These are phyloP conservation scores for Phanerochaete carnosa DNA, from an alignment of 768 basidiomycete genomes.

Conservation along the genomic window DNA sequence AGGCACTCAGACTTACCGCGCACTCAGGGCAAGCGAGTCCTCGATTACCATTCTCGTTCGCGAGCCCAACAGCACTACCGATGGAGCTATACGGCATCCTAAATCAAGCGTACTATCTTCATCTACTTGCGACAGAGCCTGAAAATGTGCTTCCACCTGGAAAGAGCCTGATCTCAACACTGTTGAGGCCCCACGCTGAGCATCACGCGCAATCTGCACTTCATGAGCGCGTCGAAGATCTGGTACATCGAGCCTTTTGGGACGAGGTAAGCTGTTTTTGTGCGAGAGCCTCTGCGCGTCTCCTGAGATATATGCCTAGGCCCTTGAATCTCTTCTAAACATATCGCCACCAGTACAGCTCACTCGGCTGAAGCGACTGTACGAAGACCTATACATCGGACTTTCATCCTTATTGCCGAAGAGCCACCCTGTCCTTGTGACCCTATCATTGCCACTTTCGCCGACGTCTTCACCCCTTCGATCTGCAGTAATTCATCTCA, in stretches of 20 bases:
- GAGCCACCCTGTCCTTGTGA: slow-evolving; percentile 44
- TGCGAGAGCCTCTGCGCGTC: neutral
- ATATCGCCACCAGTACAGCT: slow-evolving; percentile 58
- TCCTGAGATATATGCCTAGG: slow-evolving; percentile 37
- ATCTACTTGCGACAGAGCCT: slow-evolving; percentile 64
- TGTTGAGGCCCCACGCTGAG: slow-evolving; percentile 31
- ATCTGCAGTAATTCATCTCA: slow-evolving; percentile 51
- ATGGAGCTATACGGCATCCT: slow-evolving; percentile 52
- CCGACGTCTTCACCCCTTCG: slow-evolving; percentile 68
- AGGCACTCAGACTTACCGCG: too few relatives aligned
- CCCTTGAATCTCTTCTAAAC: slow-evolving; percentile 50
- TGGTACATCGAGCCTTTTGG: slow-evolving; percentile 70
- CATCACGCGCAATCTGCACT: slow-evolving; percentile 20
- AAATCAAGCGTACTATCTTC: slow-evolving; percentile 63
- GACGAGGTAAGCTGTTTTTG: slow-evolving; percentile 49
- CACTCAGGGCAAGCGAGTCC: neutral
- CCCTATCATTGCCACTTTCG: slow-evolving; percentile 55
- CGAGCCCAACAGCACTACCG: slow-evolving; percentile 37
- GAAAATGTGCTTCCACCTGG: slow-evolving; percentile 60
- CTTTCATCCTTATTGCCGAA: slow-evolving; percentile 59
- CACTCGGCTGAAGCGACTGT: slow-evolving; percentile 52
- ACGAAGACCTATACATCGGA: slow-evolving; percentile 48
- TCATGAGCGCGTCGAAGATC: slow-evolving; percentile 44
- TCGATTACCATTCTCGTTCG: neutral
- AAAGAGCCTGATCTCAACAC: slow-evolving; percentile 67